A percentile compares a stretch with the other conserved stretches of the same genome.
Evolutionary conservation across 768 basidiomycete genomes (phyloP).

Genomic region (Auriscalpium vulgare): DNA sequence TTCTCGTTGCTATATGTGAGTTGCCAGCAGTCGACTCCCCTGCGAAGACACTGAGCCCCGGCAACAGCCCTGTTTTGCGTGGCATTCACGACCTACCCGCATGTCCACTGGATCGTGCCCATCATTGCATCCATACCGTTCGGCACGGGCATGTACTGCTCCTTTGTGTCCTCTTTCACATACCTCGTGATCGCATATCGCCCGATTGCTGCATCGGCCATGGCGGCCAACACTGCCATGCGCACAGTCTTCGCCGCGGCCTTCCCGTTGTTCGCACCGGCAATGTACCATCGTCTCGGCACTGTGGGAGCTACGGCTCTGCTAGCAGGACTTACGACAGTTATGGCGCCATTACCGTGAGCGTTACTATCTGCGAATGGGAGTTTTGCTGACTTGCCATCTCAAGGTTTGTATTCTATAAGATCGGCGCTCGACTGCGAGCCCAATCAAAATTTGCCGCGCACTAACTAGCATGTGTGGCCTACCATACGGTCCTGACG

Average conservation of each 20-base stretch:
- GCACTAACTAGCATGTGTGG: not conserved
- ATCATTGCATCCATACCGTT: constrained; percentile 39
- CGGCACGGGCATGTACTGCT: constrained; percentile 50
- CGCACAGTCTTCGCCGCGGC: constrained; percentile 31
- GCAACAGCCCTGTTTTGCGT: constrained; percentile 40
- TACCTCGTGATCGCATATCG: constrained; percentile 45
- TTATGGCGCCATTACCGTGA: constrained; percentile 42
- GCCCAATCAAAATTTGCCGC: not conserved
- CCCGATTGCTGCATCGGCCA: constrained; percentile 49
- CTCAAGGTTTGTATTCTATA: not conserved
- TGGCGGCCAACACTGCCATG: constrained; percentile 54
- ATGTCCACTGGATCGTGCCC: constrained; percentile 40
- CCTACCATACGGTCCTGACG: no score
- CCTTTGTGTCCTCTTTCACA: constrained; percentile 64
- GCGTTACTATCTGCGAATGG: constrained; percentile 16
- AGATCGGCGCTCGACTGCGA: not conserved
- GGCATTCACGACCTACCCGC: constrained; percentile 43
- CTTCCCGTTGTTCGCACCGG: constrained; percentile 32
- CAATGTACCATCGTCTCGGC: constrained; percentile 31
- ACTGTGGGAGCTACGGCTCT: constrained; percentile 31
- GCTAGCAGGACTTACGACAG: constrained; percentile 31
- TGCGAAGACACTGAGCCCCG: no score
- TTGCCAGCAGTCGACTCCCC: not conserved
- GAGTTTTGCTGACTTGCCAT: not conserved
- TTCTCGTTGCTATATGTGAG: constrained; percentile 54